Evolutionary conservation across 805 yeast species (phyloP).

Genomic region (Clavispora vitiphila): DNA sequence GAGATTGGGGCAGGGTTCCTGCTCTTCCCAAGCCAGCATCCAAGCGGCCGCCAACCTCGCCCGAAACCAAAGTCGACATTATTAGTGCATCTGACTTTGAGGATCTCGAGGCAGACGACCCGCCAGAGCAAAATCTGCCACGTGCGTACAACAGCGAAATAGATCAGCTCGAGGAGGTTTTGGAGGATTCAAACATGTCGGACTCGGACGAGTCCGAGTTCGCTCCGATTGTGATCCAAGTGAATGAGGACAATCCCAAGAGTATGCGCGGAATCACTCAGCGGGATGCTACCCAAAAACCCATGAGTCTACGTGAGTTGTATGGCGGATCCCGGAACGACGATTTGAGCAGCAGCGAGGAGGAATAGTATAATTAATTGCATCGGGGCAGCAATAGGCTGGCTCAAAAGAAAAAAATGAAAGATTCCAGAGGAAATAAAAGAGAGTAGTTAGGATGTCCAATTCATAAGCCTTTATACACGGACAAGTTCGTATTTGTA

Average conservation of each 20-base stretch:
- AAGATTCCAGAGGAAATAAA: too few relatives aligned
- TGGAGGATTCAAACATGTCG: constrained; percentile 22
- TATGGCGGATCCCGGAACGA: constrained; percentile 25
- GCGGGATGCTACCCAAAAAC: constrained; percentile 15
- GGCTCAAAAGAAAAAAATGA: neutral
- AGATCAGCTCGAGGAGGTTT: constrained; percentile 37
- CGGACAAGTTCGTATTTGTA: neutral
- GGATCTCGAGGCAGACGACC: constrained; percentile 20
- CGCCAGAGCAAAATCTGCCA: constrained; percentile 2
- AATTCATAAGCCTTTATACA: neutral
- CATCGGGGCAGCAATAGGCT: neutral
- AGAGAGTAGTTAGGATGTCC: too few relatives aligned
- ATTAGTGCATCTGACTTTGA: constrained; percentile 38
- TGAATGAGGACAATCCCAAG: constrained; percentile 17
- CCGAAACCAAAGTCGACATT: constrained; percentile 13
- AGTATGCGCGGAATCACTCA: constrained; percentile 2
- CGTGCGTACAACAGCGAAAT: constrained; percentile 16
- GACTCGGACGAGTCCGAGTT: constrained; percentile 22
- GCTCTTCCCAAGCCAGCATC: constrained; percentile 5
- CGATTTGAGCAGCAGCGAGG: constrained; percentile 30
- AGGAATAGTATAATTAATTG: constrained; percentile 14
- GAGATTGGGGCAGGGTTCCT: neutral
- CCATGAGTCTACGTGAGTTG: constrained; percentile 37
- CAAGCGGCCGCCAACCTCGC: constrained; percentile 15
- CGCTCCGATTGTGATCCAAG: constrained; percentile 23